Evolutionary conservation across 1,284 basidiomycete genomes (phyloP).

Genomic region (Abortiporus biennis): DNA sequence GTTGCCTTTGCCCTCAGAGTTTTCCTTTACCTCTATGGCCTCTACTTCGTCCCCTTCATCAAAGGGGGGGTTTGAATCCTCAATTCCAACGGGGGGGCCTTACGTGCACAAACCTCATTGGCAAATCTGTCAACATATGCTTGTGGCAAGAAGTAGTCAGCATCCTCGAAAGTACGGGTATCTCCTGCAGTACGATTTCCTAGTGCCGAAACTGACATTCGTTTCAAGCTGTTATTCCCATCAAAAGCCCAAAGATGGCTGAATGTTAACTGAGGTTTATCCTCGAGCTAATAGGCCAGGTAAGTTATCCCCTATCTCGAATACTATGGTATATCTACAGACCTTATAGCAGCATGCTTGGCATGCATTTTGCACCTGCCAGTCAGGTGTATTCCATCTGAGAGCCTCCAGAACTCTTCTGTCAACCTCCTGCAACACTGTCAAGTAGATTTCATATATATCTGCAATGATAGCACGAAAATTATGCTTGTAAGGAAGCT

Average conservation of each 20-base stretch:
- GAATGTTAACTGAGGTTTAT: slow-evolving; percentile 18
- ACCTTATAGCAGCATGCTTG: slow-evolving; percentile 25
- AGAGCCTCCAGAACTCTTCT: slow-evolving; percentile 15
- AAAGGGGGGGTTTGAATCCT: not conserved
- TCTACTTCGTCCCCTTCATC: slow-evolving; percentile 4
- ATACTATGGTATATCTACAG: not conserved
- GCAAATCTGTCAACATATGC: slow-evolving; percentile 25
- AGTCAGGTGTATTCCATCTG: slow-evolving; percentile 16
- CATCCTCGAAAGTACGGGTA: slow-evolving; percentile 11
- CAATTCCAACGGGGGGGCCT: not conserved
- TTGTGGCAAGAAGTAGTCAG: slow-evolving; percentile 18
- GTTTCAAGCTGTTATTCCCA: slow-evolving; percentile 30
- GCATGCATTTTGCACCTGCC: slow-evolving; percentile 24
- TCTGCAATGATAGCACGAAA: slow-evolving; percentile 15
- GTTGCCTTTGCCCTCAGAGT: slow-evolving; percentile 6
- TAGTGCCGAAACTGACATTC: slow-evolving; percentile 14
- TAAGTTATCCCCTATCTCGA: not conserved
- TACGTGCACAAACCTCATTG: slow-evolving; percentile 21
- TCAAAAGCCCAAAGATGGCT: slow-evolving; percentile 22
- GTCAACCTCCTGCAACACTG: slow-evolving; percentile 14
- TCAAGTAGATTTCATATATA: slow-evolving; percentile 26
- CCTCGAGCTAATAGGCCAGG: slow-evolving; percentile 13
- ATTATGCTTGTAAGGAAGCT: slow-evolving; percentile 11
- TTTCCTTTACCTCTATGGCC: slow-evolving; percentile 2
- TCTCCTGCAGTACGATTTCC: slow-evolving; percentile 12